A percentile compares a stretch with the other conserved stretches of the same genome.
Evolutionary conservation across 202 grass and related monocot species (phyloP).

Genomic region (Dendrocalamus latiflorus): DNA sequence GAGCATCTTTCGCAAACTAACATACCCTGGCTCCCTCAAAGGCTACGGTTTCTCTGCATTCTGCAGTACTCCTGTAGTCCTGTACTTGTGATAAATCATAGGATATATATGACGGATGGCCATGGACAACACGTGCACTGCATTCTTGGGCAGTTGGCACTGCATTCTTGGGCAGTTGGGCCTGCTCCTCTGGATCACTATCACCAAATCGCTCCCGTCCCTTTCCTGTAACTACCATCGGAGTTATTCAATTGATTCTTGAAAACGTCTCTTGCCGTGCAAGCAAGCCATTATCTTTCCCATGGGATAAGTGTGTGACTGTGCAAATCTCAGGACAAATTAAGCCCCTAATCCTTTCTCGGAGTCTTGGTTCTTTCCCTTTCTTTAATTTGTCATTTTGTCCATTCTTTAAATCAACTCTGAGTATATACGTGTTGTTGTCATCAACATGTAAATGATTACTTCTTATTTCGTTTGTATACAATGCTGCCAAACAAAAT

Average conservation of each 20-base stretch:
- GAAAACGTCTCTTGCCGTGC: slow-evolving; percentile 38
- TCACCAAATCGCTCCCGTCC: slow-evolving; percentile 14
- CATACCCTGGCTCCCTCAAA: background rate
- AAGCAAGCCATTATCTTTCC: slow-evolving; percentile 28
- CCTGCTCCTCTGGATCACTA: slow-evolving; percentile 10
- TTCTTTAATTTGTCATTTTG: background rate
- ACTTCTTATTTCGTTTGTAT: background rate
- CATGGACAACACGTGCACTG: slow-evolving; percentile 1
- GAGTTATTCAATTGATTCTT: background rate
- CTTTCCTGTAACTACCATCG: slow-evolving; percentile 19
- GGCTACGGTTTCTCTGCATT: background rate
- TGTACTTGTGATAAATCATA: background rate
- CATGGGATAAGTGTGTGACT: slow-evolving; percentile 29
- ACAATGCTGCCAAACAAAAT: slow-evolving; percentile 19
- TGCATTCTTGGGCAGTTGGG: no score
- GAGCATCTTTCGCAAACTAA: background rate
- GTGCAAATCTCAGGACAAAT: background rate
- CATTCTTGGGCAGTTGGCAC: slow-evolving; percentile 19
- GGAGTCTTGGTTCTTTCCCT: background rate
- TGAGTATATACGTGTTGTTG: background rate
- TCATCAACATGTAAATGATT: background rate
- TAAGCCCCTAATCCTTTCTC: background rate
- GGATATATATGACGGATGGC: background rate
- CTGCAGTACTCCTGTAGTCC: background rate
- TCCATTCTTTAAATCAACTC: background rate